Evolutionary conservation across 2,329 filamentous ascomycete genomes (phyloP), one percentile per base, ranked within the genome.

Genomic region (Colletotrichum ledebouriae): DNA sequence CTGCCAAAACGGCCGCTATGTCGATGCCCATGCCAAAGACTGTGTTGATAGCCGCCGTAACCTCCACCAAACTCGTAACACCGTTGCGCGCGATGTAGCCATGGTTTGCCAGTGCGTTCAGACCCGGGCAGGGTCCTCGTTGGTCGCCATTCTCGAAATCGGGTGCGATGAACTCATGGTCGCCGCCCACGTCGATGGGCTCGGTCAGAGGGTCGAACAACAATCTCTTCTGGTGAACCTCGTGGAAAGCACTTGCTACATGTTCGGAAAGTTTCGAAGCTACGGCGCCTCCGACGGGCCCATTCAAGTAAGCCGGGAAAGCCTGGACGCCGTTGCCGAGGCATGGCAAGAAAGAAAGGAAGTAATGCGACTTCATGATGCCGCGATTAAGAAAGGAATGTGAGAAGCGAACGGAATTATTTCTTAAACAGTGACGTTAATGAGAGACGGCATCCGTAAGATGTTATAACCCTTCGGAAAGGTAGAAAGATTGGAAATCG

Each of bases 1-100:
- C 75, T n/a, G 81, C 78, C 3, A 84, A 73, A 4, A 85, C 63
- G 2, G 77, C 76, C 2, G 77, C 75, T 0, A 85, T 71, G 15
- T 84, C 83, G 17, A 84, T 57, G 0, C 79, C 79, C 84, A 86
- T 86, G 4, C 82, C 82, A 29, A 78, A 84, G 1, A 86, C 78
- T 12, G 71, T 61, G 15, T 72, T 65, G 53, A 71, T 55, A 17
- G 64, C 71, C 1, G 55, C 67, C 44, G 69, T 67, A 44, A 73
- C 67, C 50, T 67, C 63, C 13, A 56, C 50, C 41, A 73, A 22
- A 29, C 67, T 65, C 20, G 70, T 72, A 11, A 75, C 70, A 20
- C 78, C 76, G 17, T 75, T 70, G 7, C 75, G 72, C 33, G 73
- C 72, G 10, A 79, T 71, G 55, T 80, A 81, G 2, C 78, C 78